These are phyloP conservation scores for Vitis riparia DNA, from an alignment of 164 flowering plant species.

Conservation along the genomic window DNA sequence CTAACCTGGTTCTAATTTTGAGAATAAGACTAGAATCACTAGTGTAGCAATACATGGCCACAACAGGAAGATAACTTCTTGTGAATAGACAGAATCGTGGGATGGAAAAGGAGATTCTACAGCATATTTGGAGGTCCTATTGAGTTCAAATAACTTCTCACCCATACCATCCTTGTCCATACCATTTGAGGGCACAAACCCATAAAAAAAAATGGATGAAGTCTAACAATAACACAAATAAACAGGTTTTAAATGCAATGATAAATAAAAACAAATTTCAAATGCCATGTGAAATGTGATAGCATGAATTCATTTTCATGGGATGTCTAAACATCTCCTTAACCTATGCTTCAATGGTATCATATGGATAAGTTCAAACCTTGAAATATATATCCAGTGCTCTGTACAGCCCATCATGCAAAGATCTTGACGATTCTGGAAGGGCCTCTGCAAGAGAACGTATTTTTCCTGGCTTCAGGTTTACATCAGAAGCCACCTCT, in stretches of 20 bases:
- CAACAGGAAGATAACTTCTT: too few relatives aligned
- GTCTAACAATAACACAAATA: not conserved
- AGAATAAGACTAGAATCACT: too few relatives aligned
- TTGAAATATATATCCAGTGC: conserved; percentile 91
- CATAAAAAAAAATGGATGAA: not conserved
- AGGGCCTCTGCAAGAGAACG: conserved; percentile 74
- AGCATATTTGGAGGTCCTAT: too few relatives aligned
- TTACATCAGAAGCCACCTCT: conserved; percentile 91
- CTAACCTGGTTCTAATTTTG: too few relatives aligned
- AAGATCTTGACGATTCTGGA: conserved; percentile 79
- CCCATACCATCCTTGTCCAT: too few relatives aligned
- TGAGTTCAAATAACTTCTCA: too few relatives aligned
- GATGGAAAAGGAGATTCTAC: too few relatives aligned
- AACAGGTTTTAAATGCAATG: not conserved
- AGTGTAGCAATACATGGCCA: too few relatives aligned
- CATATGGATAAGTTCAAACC: conserved; percentile 42
- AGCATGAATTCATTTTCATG: not conserved
- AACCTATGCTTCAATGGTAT: not conserved
- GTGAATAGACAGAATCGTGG: too few relatives aligned
- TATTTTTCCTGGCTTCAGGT: conserved; percentile 75
- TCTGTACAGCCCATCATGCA: conserved; percentile 91
- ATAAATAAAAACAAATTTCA: not conserved
- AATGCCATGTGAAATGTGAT: not conserved
- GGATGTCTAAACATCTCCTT: not conserved
- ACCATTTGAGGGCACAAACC: too few relatives aligned